Conservation (phyloP, 2,329 filamentous ascomycete genomes). For the Ophiocordyceps camponoti-leonardi region DNA sequence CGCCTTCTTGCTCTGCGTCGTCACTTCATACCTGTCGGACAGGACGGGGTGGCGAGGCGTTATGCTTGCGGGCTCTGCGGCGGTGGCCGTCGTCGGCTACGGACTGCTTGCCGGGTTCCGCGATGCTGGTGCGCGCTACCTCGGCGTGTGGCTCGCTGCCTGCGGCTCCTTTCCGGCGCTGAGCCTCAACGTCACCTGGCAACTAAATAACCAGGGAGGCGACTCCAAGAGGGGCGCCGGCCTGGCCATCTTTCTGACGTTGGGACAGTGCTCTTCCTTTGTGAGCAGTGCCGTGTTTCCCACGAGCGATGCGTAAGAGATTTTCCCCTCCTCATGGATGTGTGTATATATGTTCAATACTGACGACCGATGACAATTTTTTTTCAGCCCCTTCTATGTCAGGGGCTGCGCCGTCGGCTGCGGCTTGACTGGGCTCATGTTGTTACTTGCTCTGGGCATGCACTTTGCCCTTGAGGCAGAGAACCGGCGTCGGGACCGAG, state of each 20-base stretch:
- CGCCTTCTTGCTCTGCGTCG: conserved; percentile 17
- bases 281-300: conserved; percentile 11
- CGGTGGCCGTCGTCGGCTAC: conserved; percentile 14
- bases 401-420: conserved; percentile 6
- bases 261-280: conserved; percentile 14
- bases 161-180: conserved; percentile 13
- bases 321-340: background rate
- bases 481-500: conserved; percentile 4
- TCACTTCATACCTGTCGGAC: conserved; percentile 16
- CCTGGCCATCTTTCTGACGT: conserved; percentile 5
- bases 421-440: conserved; percentile 4
- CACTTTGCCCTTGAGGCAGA: conserved; percentile 4
- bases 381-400: conserved; percentile 4
- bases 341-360: background rate
- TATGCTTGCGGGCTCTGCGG: conserved; percentile 11
- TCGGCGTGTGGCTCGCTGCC: conserved; percentile 18
- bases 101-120: conserved; percentile 8
- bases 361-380: background rate
- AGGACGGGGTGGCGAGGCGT: conserved; percentile 16
- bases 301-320: conserved; percentile 6
- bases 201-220: conserved; percentile 13
- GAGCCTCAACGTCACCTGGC: conserved; percentile 13
- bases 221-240: conserved; percentile 11
- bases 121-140: conserved; percentile 14
- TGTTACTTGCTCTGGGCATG: conserved; percentile 4